Evolutionary conservation across 345 rosid genomes (phyloP), one percentile per base, ranked within the genome.

Genomic region (Alliaria petiolata): DNA sequence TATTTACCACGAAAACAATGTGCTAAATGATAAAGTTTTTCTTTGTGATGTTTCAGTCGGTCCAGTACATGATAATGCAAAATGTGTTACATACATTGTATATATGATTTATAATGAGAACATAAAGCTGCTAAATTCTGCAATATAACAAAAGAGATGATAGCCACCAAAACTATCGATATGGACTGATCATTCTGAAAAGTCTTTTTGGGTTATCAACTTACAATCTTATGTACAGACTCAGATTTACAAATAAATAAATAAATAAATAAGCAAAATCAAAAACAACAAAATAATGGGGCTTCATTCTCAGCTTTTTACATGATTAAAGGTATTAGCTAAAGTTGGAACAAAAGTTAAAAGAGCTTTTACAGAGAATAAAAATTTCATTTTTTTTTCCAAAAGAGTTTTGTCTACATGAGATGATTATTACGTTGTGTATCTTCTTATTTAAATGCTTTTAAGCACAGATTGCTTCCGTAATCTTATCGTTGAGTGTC

Each of bases 301-400:
- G 60, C 42, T 57, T 65, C 65, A 56, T 56, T 57, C 71, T 30
- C 71, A 73, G 52, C 36, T 30, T 73, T 56, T 40, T 58, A 65
- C 52, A 66, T 58, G 66, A 74, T 65, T 66, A 74, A 75, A 67
- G 63, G 44, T 42, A 30, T 36, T 46, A n/a, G n/a, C 45, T 54
- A 65, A 65, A 65, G 78, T 56, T 58, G 61, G 54, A 74, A 66
- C 61, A 2, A 74, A 73, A 65, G 28, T 55, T 38, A 38, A 65
- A 73, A 57, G 30, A 59, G 42, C 73, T 52, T 75, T 51, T 52
- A 67, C 73, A 67, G 69, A 49, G 71, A 73, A 64, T 49, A 65
- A 28, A 28, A 19, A 0, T 35, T 20, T 64, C 31, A 17, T 56
- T 36, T 57, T 56, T 22, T 63, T 44, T 38, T 38, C 35, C 17